A percentile compares a stretch with the other conserved stretches of the same genome.
Evolutionary conservation across 2,329 filamentous ascomycete genomes (phyloP).

Genomic region (Mycogone perniciosa): DNA sequence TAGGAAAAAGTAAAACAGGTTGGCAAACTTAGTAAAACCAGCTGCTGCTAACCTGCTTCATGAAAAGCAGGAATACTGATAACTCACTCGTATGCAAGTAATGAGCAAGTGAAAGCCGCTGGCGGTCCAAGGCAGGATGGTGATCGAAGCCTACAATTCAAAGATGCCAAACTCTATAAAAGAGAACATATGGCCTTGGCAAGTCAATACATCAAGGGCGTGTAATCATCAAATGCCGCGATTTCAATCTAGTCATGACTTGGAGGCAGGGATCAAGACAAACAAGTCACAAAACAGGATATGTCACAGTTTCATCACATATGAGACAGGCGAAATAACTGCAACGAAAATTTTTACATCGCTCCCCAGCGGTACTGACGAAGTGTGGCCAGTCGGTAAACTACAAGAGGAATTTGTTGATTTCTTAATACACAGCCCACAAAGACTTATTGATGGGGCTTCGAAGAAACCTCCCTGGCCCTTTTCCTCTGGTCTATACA

Average conservation of each 20-base stretch:
- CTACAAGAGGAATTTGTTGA: slow-evolving; percentile 42
- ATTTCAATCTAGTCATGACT: neutral
- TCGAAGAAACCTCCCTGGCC: slow-evolving; percentile 43
- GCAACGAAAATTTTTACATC: neutral
- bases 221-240: too few species aligned
- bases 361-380: neutral
- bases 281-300: neutral
- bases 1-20: too few species aligned
- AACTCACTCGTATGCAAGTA: too few species aligned
- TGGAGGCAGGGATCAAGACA: neutral
- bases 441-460: slow-evolving; percentile 50
- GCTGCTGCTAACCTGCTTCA: too few species aligned
- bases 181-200: too few species aligned
- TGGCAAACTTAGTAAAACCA: too few species aligned
- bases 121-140: too few species aligned
- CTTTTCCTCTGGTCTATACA: slow-evolving; percentile 54
- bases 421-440: slow-evolving; percentile 58
- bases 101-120: too few species aligned
- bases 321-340: neutral
- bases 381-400: neutral
- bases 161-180: too few species aligned
- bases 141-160: too few species aligned
- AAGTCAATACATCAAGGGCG: too few species aligned
- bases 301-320: neutral
- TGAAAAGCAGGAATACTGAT: too few species aligned